Percentiles rank a stretch among this genome's conserved stretches.
Evolutionary conservation across 805 yeast species (phyloP).

Genomic region (Torulaspora quercuum): DNA sequence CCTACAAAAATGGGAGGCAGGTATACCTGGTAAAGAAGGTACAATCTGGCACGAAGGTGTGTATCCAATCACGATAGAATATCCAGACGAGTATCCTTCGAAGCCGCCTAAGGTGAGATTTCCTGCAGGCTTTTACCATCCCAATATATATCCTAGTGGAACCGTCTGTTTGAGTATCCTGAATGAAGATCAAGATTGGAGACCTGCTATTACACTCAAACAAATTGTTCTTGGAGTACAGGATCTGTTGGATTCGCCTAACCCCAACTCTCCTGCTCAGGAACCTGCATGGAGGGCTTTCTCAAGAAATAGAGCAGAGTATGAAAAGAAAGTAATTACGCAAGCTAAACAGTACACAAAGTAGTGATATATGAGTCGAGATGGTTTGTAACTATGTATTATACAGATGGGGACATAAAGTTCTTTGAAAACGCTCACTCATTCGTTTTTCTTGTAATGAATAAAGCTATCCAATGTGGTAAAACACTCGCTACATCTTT

Average conservation of each 20-base stretch:
- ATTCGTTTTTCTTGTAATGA: slow-evolving; percentile 61
- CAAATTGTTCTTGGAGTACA: slow-evolving; percentile 90
- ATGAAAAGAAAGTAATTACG: slow-evolving; percentile 72
- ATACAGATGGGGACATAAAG: slow-evolving; percentile 13
- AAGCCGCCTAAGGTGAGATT: slow-evolving; percentile 94
- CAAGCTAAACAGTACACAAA: slow-evolving; percentile 73
- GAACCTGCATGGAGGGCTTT: slow-evolving; percentile 93
- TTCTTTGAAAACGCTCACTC: slow-evolving; percentile 7
- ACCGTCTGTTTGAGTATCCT: slow-evolving; percentile 89
- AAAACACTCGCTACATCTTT: slow-evolving; percentile 62
- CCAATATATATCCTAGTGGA: slow-evolving; percentile 96
- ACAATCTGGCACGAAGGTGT: slow-evolving; percentile 91
- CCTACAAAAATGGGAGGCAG: slow-evolving; percentile 86
- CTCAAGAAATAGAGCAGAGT: slow-evolving; percentile 60
- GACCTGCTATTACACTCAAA: slow-evolving; percentile 90
- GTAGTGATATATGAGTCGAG: slow-evolving; percentile 14
- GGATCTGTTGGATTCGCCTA: slow-evolving; percentile 84
- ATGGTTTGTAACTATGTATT: slow-evolving; percentile 12
- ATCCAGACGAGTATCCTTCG: slow-evolving; percentile 91
- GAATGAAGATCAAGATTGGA: slow-evolving; percentile 96
- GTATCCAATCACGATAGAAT: slow-evolving; percentile 74
- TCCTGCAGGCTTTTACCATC: slow-evolving; percentile 90
- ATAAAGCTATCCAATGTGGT: slow-evolving; percentile 71
- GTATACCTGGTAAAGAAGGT: slow-evolving; percentile 87
- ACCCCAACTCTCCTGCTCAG: slow-evolving; percentile 95